Base-by-base conservation (phyloP, 805 yeast genomes). In the Ascoidea tarda region DNA sequence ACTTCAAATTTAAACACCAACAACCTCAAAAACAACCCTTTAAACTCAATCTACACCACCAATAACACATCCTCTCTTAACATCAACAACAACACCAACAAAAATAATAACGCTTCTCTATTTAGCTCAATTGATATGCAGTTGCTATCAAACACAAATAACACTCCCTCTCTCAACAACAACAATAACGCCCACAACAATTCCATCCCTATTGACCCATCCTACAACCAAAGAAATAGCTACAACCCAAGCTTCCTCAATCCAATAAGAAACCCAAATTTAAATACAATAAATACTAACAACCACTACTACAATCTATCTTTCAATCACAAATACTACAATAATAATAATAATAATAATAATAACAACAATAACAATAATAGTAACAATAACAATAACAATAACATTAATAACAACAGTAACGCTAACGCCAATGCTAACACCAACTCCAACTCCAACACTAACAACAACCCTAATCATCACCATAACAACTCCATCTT, bases 401-500 rank as follows among this genome's bases (percentile, higher is more conserved):
- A 33, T 10, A 52, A 12, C 16, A 5, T 5, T 38, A 51, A 21
- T 31, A 51, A 32, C 12, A 14, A n/a, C 32, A 46, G 16, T 28
- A 46, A 16, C 32, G 6, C 42, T 16, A 52, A 47, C 51, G 45
- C 32, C 16, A 47, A 47, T n/a, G 47, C 16, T 33, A 32, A 31
- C 21, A 33, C 16, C 48, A 50, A 32, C 32, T 46, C 14, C 55
- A 73, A 16, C 52, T 52, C 33, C 56, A 50, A 33, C 50, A 51
- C 33, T 49, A 49, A 47, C 47, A 55, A 49, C 46, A 54, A 48
- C 51, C 28, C 49, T 33, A 50, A 48, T 28, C 55, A 48, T 33
- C 47, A 52, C 47, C 32, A 48, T 12, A 60, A 57, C 55, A 62
- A 58, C 8, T 2, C 14, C 14, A 8, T 10, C 57, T 59, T 74